Conservation (phyloP, 2,329 filamentous ascomycete genomes). For the Tricladium varicosporioides region DNA sequence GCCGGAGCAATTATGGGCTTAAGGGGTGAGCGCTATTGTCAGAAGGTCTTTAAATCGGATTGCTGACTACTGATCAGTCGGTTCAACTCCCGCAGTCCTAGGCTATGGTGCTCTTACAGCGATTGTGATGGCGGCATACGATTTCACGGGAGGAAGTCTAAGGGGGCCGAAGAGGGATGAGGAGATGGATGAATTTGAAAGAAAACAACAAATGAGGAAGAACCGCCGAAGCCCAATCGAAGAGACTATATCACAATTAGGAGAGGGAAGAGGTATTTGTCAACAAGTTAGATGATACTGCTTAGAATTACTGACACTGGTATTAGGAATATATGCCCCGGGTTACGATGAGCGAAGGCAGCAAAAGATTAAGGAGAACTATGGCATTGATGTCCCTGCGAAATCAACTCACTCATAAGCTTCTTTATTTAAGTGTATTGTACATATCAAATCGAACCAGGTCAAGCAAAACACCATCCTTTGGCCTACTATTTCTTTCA, state of each 20-base stretch:
- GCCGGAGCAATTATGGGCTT: constrained; percentile 62
- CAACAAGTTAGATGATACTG: neutral
- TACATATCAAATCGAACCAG: constrained; percentile 20
- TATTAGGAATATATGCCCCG: constrained; percentile 61
- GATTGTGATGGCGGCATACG: constrained; percentile 55
- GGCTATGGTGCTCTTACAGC: constrained; percentile 60
- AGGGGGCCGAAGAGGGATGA: constrained; percentile 48
- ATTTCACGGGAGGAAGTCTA: constrained; percentile 60
- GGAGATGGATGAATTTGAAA: constrained; percentile 60
- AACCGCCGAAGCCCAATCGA: constrained; percentile 61
- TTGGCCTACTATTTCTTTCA: neutral
- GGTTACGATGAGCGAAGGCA: constrained; percentile 68
- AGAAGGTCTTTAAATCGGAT: neutral
- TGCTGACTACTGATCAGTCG: constrained; percentile 41
- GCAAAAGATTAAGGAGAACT: constrained; percentile 65
- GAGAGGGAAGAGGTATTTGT: constrained; percentile 66
- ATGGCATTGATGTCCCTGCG: constrained; percentile 61
- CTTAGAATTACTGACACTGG: constrained; percentile 10
- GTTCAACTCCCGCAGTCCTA: constrained; percentile 62
- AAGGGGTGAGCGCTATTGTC: constrained; percentile 45
- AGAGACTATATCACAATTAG: constrained; percentile 64
- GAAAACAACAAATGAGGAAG: constrained; percentile 61
- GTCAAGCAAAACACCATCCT: neutral
- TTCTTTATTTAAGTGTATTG: constrained; percentile 14
- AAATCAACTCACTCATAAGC: constrained; percentile 20